Evolutionary conservation across 176 grass and related monocot genomes (phyloP).

Genomic region (Oryza coarctata): DNA sequence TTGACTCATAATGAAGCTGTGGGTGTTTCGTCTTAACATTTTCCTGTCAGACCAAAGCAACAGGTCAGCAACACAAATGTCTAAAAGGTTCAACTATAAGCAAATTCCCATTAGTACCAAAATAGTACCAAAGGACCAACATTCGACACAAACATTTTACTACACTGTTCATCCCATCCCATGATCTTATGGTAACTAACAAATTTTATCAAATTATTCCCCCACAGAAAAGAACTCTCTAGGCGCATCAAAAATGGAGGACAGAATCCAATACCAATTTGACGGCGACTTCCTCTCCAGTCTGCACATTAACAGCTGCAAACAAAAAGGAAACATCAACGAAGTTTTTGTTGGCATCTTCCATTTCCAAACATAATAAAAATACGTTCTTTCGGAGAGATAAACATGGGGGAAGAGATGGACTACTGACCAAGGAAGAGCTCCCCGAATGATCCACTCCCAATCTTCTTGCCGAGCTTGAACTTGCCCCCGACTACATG

Average conservation of each 20-base stretch:
- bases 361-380: background rate
- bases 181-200: background rate
- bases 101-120: background rate
- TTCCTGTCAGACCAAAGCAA: conserved; percentile 46
- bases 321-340: background rate
- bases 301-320: conserved; percentile 71
- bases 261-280: conserved; percentile 61
- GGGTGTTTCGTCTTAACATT: conserved; percentile 82
- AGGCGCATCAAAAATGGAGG: background rate
- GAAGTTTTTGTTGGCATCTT: conserved; percentile 30
- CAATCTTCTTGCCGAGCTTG: conserved; percentile 83
- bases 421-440: conserved; percentile 53
- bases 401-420: background rate
- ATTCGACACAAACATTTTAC: background rate
- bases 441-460: conserved; percentile 77
- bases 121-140: background rate
- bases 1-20: conserved; percentile 80
- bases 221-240: background rate
- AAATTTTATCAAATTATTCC: background rate
- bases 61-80: background rate
- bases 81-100: background rate
- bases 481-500: conserved; percentile 68
- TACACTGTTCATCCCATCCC: background rate
- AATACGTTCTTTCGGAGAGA: background rate
- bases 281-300: conserved; percentile 73